These are phyloP conservation scores for Coemansia javaensis DNA, from an alignment of 192 early-diverging fungal genomes.

Conservation along the genomic window DNA sequence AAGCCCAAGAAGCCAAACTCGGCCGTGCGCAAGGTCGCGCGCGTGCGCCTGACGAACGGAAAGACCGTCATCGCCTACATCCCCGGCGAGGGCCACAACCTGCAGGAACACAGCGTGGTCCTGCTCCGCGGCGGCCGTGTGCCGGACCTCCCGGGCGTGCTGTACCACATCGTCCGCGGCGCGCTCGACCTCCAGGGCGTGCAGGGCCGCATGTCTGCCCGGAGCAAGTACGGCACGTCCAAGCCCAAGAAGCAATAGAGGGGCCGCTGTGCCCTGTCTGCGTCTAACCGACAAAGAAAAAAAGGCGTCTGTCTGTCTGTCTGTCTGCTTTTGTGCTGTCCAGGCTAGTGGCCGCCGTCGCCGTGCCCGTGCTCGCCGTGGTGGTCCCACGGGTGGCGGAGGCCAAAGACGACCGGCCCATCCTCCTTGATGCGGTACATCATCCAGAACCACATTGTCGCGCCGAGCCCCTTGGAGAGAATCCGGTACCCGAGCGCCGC, in stretches of 20 bases:
- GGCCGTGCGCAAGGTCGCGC: conserved; percentile 87
- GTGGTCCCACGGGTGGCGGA: conserved; percentile 34
- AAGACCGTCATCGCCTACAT: conserved; percentile 94
- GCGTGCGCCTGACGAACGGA: conserved; percentile 89
- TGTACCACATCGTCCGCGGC: conserved; percentile 90
- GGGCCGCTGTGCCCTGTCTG: conserved; percentile 1
- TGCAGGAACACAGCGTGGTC: conserved; percentile 97
- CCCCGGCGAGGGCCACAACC: conserved; percentile 96
- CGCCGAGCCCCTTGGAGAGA: conserved; percentile 61
- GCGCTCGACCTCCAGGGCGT: conserved; percentile 95
- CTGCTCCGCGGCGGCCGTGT: conserved; percentile 93
- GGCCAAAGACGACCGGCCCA: conserved; percentile 58
- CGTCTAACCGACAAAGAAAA: conserved; percentile 1
- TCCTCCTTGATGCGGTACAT: conserved; percentile 79
- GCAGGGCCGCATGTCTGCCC: conserved; percentile 66
- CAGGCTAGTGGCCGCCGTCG: conserved; percentile 7
- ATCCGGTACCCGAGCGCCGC: conserved; percentile 47
- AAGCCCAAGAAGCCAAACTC: conserved; percentile 99
- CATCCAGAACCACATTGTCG: conserved; percentile 80
- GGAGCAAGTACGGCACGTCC: conserved; percentile 95
- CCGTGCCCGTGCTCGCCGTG: conserved; percentile 56
- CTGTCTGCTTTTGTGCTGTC: too few relatives aligned
- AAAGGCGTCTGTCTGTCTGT: neutral
- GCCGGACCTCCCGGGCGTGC: conserved; percentile 94
- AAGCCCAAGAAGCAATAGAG: conserved; percentile 56